Evolutionary conservation across 208 protist genomes (phyloP).

Genomic region (Tetramitus jugosus): DNA sequence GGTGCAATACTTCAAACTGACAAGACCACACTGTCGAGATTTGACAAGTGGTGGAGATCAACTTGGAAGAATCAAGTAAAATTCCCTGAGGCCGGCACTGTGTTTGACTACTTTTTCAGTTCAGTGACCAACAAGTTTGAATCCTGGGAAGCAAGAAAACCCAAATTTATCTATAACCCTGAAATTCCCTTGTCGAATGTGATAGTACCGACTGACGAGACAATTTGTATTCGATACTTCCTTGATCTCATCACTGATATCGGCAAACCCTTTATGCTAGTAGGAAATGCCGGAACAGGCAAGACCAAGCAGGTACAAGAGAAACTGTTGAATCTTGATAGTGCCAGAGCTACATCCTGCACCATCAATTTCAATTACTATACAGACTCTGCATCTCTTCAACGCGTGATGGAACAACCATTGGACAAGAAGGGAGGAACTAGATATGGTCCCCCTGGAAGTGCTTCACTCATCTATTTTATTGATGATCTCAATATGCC

Average conservation of each 20-base stretch:
- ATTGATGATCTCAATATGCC: slow-evolving; percentile 85
- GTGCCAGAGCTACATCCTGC: slow-evolving; percentile 32
- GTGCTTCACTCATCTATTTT: slow-evolving; percentile 59
- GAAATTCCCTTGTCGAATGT: not conserved
- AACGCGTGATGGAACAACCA: slow-evolving; percentile 56
- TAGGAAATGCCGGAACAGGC: slow-evolving; percentile 52
- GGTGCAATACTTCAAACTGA: slow-evolving; percentile 47
- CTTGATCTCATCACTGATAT: slow-evolving; percentile 1
- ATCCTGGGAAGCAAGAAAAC: not conserved
- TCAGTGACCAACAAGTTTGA: not conserved
- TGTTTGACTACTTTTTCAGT: slow-evolving; percentile 60
- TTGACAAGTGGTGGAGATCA: slow-evolving; percentile 52
- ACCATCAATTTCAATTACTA: slow-evolving; percentile 72
- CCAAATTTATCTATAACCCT: not conserved
- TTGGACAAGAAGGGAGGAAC: slow-evolving; percentile 67
- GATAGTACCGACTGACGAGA: slow-evolving; percentile 9
- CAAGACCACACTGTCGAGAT: slow-evolving; percentile 40
- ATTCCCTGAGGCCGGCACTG: slow-evolving; percentile 49
- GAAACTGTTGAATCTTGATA: slow-evolving; percentile 43
- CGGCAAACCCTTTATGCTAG: slow-evolving; percentile 1
- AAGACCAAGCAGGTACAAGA: slow-evolving; percentile 63
- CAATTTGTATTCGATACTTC: slow-evolving; percentile 3
- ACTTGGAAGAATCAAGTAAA: slow-evolving; percentile 36
- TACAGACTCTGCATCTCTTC: slow-evolving; percentile 55
- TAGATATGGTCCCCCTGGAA: slow-evolving; percentile 54